Evolutionary conservation across 1,284 basidiomycete species (phyloP).

Genomic region (Ganoderma meredithae): DNA sequence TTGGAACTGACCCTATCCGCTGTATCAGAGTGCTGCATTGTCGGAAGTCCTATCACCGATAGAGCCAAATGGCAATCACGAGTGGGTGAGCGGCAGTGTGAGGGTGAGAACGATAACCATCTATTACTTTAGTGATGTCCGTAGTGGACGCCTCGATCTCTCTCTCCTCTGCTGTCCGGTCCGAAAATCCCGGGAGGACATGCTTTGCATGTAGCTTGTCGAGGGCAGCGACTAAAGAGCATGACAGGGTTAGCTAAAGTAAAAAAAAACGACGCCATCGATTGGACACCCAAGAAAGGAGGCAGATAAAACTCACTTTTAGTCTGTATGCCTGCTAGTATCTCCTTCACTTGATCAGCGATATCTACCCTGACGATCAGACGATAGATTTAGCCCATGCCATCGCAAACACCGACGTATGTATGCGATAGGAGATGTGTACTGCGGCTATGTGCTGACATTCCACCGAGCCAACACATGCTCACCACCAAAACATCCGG

Average conservation of each 20-base stretch:
- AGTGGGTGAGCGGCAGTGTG: conserved; percentile 12
- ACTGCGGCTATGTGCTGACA: conserved; percentile 4
- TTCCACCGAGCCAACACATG: conserved; percentile 9
- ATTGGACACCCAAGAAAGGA: conserved; percentile 7
- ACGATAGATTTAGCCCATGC: conserved; percentile 26
- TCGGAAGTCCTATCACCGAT: conserved; percentile 77
- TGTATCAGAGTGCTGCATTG: conserved; percentile 84
- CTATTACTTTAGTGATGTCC: conserved; percentile 61
- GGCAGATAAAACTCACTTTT: conserved; percentile 73
- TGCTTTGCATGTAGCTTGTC: conserved; percentile 97
- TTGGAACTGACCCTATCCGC: conserved; percentile 60
- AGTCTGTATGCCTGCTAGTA: conserved; percentile 70
- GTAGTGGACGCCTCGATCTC: conserved; percentile 91
- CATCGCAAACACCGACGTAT: conserved; percentile 4
- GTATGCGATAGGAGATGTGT: conserved; percentile 9
- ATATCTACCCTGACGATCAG: conserved; percentile 80
- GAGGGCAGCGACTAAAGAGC: conserved; percentile 69
- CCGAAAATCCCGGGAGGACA: conserved; percentile 94
- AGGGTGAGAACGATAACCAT: conserved; percentile 23
- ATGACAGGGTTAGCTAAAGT: conserved; percentile 28
- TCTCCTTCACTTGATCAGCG: conserved; percentile 86
- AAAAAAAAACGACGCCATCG: neutral
- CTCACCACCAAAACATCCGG: neutral
- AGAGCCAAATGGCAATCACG: conserved; percentile 16
- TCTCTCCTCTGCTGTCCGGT: conserved; percentile 91